Evolutionary conservation across 2,329 filamentous ascomycete species (phyloP).

Genomic region (Aspergillus glaucus): DNA sequence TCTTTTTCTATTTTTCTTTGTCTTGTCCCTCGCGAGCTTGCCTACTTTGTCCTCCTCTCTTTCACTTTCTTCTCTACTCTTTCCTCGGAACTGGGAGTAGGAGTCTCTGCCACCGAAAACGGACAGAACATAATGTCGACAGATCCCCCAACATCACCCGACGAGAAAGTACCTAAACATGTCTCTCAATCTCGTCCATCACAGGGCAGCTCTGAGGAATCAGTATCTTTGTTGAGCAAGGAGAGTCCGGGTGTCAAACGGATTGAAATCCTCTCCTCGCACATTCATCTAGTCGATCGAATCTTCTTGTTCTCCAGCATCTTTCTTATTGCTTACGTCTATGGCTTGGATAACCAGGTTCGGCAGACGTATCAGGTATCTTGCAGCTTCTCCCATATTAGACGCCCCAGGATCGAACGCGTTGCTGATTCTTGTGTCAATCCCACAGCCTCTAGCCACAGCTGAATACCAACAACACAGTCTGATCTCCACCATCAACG

Average conservation of each 20-base stretch:
- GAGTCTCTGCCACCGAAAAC: background rate
- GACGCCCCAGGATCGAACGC: background rate
- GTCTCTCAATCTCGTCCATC: background rate
- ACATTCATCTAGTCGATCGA: conserved; percentile 49
- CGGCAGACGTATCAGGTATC: conserved; percentile 45
- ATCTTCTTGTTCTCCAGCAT: conserved; percentile 54
- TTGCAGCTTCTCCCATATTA: background rate
- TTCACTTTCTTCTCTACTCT: background rate
- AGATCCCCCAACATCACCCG: background rate
- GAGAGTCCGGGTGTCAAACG: conserved; percentile 51
- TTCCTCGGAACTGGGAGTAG: too few relatives aligned
- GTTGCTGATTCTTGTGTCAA: conserved; percentile 3
- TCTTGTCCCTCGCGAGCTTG: background rate
- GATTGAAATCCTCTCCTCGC: conserved; percentile 51
- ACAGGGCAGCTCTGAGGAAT: background rate
- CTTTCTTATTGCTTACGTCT: conserved; percentile 59
- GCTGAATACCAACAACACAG: conserved; percentile 49
- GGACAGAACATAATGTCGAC: background rate
- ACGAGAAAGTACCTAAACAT: background rate
- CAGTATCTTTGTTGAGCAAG: background rate
- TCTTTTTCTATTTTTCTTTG: background rate
- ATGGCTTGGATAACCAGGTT: conserved; percentile 55
- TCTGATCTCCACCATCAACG: conserved; percentile 53
- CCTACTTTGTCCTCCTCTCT: background rate
- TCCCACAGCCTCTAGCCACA: conserved; percentile 47